phyloP scores from a whole-genome alignment of 768 basidiomycete species.

The Leccinum rimulosum region DNA sequence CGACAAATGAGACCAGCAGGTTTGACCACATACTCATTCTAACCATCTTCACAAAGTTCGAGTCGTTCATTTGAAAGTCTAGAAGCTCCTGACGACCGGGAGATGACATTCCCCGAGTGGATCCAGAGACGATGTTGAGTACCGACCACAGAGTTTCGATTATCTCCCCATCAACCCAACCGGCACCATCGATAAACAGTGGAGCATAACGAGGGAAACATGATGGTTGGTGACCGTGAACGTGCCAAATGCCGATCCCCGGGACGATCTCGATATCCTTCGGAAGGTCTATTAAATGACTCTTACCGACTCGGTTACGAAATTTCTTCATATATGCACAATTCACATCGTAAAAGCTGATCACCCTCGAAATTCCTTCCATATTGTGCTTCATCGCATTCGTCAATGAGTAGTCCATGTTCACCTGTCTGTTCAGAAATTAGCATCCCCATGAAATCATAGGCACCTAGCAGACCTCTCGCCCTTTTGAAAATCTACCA shows the following conservation, averaged over 20 bases:
- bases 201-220: conserved; percentile 16
- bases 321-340: conserved; percentile 12
- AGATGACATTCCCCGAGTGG: neutral
- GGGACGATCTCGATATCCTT: neutral
- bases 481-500: conserved; percentile 33
- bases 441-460: neutral
- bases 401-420: conserved; percentile 6
- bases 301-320: rapidly evolving
- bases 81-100: neutral
- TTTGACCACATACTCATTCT: neutral
- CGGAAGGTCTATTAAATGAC: neutral
- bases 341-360: conserved; percentile 7
- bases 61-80: conserved; percentile 12
- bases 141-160: conserved; percentile 7
- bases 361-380: rapidly evolving
- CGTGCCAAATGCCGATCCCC: conserved; percentile 26
- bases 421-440: conserved; percentile 3
- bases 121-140: neutral
- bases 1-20: neutral
- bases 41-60: conserved; percentile 8
- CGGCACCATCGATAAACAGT: neutral
- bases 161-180: neutral
- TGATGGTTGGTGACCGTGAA: conserved; percentile 23
- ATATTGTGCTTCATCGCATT: conserved; percentile 3
- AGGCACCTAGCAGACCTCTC: neutral